Base-by-base conservation (phyloP, 345 rosid species). In the Populus pruinosa region DNA sequence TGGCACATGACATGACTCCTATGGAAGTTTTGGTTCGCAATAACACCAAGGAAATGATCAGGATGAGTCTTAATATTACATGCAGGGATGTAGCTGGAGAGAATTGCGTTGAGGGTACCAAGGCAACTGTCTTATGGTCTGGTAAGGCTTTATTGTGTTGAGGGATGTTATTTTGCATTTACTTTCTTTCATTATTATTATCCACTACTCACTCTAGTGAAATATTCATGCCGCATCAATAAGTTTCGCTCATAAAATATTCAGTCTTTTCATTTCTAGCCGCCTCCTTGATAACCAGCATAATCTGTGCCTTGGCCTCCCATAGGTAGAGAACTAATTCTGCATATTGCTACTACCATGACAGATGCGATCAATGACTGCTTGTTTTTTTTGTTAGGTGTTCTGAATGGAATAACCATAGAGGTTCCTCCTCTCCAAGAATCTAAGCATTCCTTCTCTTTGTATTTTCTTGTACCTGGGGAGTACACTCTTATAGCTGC, bases 51-150 rank as follows among this genome's bases (percentile, higher is more conserved):
- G 96, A 96, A 87, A 80, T 80, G 65, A 91, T 96, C 77, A 92
- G 83, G 87, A 86, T 94, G 87, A 91, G 88, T 81, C 93, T 96
- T 31, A 89, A 90, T 81, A 85, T 92, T 73, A 88, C 93, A 23
- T 96, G 98, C 85, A 89, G 95, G 78, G 99, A 94, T 72, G 98
- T 94, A 39, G 97, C 98, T 55, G 98, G 99, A 17, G 90, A 96
- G 79, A 96, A 94, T 79, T 96, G 99, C 65, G 77, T 88, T 4
- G 98, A 96, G 80, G 98, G 96, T 71, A 75, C 85, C 53, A 93
- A 88, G 84, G 89, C 97, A 49, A 91, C 98, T n/a, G 98, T 91
- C 78, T 78, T 92, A 62, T 94, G 97, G 99, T 88, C 98, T 64
- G 99, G 99, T 94, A 87, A 79, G 77, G 61, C 74, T 35, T 69